Evolutionary conservation across 2,329 filamentous ascomycete species (phyloP).

Genomic region (Ustulina deusta): DNA sequence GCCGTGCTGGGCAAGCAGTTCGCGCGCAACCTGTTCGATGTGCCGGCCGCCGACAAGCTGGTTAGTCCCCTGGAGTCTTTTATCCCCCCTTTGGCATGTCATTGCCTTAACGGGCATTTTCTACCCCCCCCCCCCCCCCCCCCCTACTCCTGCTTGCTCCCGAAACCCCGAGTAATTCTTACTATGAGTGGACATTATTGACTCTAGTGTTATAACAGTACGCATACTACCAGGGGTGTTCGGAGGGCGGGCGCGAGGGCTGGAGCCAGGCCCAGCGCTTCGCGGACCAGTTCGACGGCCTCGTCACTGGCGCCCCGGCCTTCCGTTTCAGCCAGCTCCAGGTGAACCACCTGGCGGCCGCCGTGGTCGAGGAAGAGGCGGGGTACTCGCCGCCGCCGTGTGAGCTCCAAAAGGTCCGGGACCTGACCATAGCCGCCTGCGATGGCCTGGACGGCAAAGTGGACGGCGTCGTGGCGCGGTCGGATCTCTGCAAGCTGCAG

Average conservation of each 20-base stretch:
- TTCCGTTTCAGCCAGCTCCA: slow-evolving; percentile 61
- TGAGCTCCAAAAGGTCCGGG: slow-evolving; percentile 61
- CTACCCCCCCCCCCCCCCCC: too few species aligned
- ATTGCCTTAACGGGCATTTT: too few species aligned
- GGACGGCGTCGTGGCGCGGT: slow-evolving; percentile 63
- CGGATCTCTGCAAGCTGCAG: slow-evolving; percentile 53
- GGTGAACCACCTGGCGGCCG: slow-evolving; percentile 56
- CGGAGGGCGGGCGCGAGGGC: slow-evolving; percentile 63
- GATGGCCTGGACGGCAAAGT: slow-evolving; percentile 66
- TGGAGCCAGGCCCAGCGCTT: slow-evolving; percentile 65
- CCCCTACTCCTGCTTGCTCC: too few species aligned
- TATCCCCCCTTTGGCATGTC: too few species aligned
- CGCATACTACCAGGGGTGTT: slow-evolving; percentile 67
- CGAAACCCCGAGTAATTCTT: too few species aligned
- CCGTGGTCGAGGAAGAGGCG: slow-evolving; percentile 55
- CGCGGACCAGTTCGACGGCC: slow-evolving; percentile 60
- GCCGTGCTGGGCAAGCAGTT: slow-evolving; percentile 58
- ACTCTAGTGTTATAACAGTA: too few species aligned
- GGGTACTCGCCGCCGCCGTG: slow-evolving; percentile 59
- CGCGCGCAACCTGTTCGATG: slow-evolving; percentile 57
- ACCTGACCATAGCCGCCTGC: slow-evolving; percentile 65
- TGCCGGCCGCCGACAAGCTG: slow-evolving; percentile 45
- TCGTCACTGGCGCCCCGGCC: slow-evolving; percentile 60
- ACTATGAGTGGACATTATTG: too few species aligned
- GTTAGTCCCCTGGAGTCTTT: too few species aligned